A percentile compares a stretch with the other conserved stretches of the same genome.
These are phyloP conservation scores for Metschnikowia baotianmanensis DNA, from an alignment of 805 yeast species.

Conservation along the genomic window DNA sequence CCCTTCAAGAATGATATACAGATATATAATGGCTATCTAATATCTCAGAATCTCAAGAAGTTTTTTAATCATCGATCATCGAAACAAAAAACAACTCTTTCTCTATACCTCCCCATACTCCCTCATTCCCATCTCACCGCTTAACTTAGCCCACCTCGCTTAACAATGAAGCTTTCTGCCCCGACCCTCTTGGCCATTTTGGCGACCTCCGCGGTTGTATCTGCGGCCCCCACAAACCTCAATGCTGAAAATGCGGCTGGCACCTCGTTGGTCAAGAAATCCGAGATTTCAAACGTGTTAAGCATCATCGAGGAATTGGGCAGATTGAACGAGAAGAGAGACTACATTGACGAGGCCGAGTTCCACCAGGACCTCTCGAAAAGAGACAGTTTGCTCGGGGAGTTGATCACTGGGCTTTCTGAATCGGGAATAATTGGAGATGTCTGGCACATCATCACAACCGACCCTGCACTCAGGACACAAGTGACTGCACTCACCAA, in stretches of 20 bases:
- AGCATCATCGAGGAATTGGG: conserved; percentile 33
- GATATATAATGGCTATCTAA: no score
- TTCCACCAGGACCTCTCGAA: conserved; percentile 28
- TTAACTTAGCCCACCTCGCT: no score
- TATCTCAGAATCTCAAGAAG: no score
- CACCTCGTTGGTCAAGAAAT: conserved; percentile 31
- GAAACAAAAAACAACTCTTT: no score
- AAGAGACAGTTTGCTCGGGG: conserved; percentile 35
- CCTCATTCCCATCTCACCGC: background rate
- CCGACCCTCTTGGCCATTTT: conserved; percentile 40
- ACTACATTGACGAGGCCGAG: conserved; percentile 25
- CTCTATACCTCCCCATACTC: background rate
- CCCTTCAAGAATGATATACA: no score
- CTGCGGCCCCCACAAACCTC: conserved; percentile 30
- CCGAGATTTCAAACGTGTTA: conserved; percentile 34
- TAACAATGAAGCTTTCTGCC: conserved; percentile 39
- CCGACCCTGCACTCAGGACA: conserved; percentile 27
- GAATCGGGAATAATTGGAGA: conserved; percentile 39
- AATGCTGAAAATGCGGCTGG: conserved; percentile 19
- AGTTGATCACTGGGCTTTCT: conserved; percentile 36
- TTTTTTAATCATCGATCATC: no score
- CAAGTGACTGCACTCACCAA: conserved; percentile 28
- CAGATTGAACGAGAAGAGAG: conserved; percentile 37
- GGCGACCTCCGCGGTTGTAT: conserved; percentile 36
- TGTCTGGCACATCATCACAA: conserved; percentile 35